Conservation (phyloP, 2,329 filamentous ascomycete genomes). For the Mycogone perniciosa region DNA sequence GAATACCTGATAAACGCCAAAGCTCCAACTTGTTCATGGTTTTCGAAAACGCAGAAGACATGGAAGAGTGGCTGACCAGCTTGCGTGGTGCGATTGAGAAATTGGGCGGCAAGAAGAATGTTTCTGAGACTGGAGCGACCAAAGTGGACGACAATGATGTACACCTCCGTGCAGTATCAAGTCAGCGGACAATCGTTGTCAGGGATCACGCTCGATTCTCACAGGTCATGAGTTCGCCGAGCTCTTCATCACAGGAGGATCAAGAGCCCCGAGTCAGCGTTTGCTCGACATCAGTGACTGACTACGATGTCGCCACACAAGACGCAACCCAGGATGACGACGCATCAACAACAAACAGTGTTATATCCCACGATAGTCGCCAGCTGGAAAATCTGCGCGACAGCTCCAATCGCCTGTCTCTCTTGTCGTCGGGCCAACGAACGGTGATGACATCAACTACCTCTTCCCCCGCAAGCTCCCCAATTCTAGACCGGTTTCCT, state of each 20-base stretch:
- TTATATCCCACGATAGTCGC: slow-evolving; percentile 52
- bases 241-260: slow-evolving; percentile 12
- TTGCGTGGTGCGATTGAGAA: slow-evolving; percentile 65
- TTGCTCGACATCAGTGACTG: slow-evolving; percentile 13
- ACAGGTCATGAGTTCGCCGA: slow-evolving; percentile 17
- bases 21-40: slow-evolving; percentile 64
- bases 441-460: slow-evolving; percentile 53
- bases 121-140: slow-evolving; percentile 53
- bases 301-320: slow-evolving; percentile 21
- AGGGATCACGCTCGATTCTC: slow-evolving; percentile 43
- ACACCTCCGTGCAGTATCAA: slow-evolving; percentile 33
- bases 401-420: slow-evolving; percentile 51
- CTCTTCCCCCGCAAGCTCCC: slow-evolving; percentile 53
- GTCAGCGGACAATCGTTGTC: slow-evolving; percentile 42
- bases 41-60: slow-evolving; percentile 64
- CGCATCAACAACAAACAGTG: slow-evolving; percentile 49
- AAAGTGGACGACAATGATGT: slow-evolving; percentile 33
- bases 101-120: slow-evolving; percentile 58
- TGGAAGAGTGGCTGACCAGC: slow-evolving; percentile 68
- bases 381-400: slow-evolving; percentile 53
- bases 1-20: slow-evolving; percentile 45
- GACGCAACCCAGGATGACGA: slow-evolving; percentile 43
- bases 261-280: slow-evolving; percentile 10
- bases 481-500: slow-evolving; percentile 45
- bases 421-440: slow-evolving; percentile 54